Conservation (phyloP, 495 filamentous ascomycete species). For the Thozetella sp. region DNA sequence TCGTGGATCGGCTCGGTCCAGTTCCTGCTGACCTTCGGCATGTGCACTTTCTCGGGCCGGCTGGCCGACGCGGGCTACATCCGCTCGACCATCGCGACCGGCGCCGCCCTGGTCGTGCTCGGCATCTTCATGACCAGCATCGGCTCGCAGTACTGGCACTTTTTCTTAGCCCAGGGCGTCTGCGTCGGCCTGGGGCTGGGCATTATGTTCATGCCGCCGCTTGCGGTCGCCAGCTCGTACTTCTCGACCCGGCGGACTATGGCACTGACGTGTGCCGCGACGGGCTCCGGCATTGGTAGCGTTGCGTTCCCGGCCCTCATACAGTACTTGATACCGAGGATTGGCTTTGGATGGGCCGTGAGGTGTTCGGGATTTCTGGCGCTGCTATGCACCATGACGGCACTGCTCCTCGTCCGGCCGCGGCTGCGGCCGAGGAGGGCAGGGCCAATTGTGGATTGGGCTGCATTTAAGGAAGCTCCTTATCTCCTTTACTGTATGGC, state of each 20-base stretch:
- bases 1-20: slow-evolving; percentile 50
- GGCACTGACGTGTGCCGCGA: slow-evolving; percentile 36
- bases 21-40: slow-evolving; percentile 38
- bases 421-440: slow-evolving; percentile 25
- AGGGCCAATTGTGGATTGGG: slow-evolving; percentile 41
- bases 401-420: slow-evolving; percentile 32
- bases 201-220: slow-evolving; percentile 42
- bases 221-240: slow-evolving; percentile 40
- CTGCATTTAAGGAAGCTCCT: slow-evolving; percentile 38
- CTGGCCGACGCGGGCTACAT: slow-evolving; percentile 43
- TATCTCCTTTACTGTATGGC: slow-evolving; percentile 38
- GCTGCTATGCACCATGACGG: slow-evolving; percentile 26
- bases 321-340: slow-evolving; percentile 38
- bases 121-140: slow-evolving; percentile 46
- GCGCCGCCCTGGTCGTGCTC: slow-evolving; percentile 33
- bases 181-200: slow-evolving; percentile 41
- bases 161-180: slow-evolving; percentile 46
- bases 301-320: slow-evolving; percentile 40
- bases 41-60: slow-evolving; percentile 39
- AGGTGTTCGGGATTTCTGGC: slow-evolving; percentile 39
- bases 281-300: slow-evolving; percentile 43
- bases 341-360: slow-evolving; percentile 48
- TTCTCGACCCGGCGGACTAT: slow-evolving; percentile 33
- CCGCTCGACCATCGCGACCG: slow-evolving; percentile 29
- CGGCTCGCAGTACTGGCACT: slow-evolving; percentile 40